Base-by-base conservation (phyloP, 2,329 filamentous ascomycete genomes). In the Stagonosporopsis rhizophila region DNA sequence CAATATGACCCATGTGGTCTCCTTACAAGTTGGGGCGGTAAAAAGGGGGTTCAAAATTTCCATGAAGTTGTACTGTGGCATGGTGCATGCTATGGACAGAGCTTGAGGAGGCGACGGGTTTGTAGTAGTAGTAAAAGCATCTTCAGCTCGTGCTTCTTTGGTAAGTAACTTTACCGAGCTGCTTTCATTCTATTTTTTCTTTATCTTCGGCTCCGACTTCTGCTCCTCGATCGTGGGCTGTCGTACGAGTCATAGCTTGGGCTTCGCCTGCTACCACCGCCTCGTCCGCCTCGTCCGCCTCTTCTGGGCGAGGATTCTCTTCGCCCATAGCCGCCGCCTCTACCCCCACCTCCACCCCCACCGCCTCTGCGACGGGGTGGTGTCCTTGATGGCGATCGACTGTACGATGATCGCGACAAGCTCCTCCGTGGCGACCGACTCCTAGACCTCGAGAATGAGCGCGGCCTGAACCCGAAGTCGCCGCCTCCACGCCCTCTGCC, bases 201-300 rank as follows among this genome's bases (percentile, higher is more conserved):
- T 17, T 55, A 69, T 49, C 63, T 65, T 9, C 62, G 64, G 25
- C 65, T 64, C 48, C 79, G 71, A 58, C 78, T 82, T 45, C 77
- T 68, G 56, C 78, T 82, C 46, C 78, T 67, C 0, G 63, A 62
- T 23, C 72, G 71, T 64, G 85, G 84, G 68, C 84, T 87, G 66
- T 83, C 85, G 64, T 87, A 87, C 61, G 85, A 87, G 65, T 82
- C 85, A 65, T 87, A 87, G 65, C 85, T 88, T 4, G 83, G 83
- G 64, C 85, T 87, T 61, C 86, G 80, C 59, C 84, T 79, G 59
- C 83, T 78, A 51, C 72, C 71, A 2, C 35, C 37, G 27, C 45
- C 45, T 45, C 42, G 60, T 53, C 83, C 85, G 56, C 82, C 78
- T 53, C 75, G 72, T 53, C 75, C 73, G 39, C 77, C 71, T 49